Conservation (phyloP, 495 filamentous ascomycete species). For the Podospora australis region DNA sequence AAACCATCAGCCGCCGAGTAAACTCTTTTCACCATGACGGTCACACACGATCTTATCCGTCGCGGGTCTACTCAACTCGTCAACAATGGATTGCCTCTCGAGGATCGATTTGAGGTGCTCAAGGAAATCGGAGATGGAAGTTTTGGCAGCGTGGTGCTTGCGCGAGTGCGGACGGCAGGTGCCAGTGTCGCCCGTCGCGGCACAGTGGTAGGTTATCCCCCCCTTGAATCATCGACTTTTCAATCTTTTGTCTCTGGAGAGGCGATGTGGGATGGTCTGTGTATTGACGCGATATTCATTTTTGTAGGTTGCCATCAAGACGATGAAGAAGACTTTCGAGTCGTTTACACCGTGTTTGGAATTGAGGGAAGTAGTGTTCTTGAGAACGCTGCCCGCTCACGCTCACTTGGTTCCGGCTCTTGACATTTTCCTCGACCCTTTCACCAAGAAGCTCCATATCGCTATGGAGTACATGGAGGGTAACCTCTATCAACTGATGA, state of each 20-base stretch:
- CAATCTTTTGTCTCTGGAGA: too few relatives aligned
- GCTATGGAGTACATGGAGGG: constrained; percentile 99
- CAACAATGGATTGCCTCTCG: constrained; percentile 46
- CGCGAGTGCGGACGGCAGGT: constrained; percentile 83
- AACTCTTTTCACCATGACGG: constrained; percentile 55
- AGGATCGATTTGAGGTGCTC: constrained; percentile 90
- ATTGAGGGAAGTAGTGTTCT: constrained; percentile 92
- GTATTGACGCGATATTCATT: constrained; percentile 8
- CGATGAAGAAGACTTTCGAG: constrained; percentile 99
- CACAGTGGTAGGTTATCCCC: constrained; percentile 66
- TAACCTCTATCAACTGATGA: constrained; percentile 98
- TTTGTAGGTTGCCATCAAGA: constrained; percentile 90
- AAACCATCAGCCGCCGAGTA: too few relatives aligned
- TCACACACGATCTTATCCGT: constrained; percentile 57
- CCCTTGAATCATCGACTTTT: neutral
- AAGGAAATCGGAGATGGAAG: constrained; percentile 99
- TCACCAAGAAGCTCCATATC: constrained; percentile 93
- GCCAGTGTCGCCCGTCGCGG: constrained; percentile 82
- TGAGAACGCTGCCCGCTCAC: constrained; percentile 80
- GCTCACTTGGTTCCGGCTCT: constrained; percentile 90
- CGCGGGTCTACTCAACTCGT: constrained; percentile 44
- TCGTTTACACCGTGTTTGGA: constrained; percentile 84
- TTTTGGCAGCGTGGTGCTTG: constrained; percentile 92
- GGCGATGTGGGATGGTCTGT: too few relatives aligned
- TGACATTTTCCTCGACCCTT: constrained; percentile 97